A percentile compares a stretch with the other conserved stretches of the same genome.
These are phyloP conservation scores for Gomphus sp. DNA, from an alignment of 1,284 basidiomycete species.

Conservation along the genomic window DNA sequence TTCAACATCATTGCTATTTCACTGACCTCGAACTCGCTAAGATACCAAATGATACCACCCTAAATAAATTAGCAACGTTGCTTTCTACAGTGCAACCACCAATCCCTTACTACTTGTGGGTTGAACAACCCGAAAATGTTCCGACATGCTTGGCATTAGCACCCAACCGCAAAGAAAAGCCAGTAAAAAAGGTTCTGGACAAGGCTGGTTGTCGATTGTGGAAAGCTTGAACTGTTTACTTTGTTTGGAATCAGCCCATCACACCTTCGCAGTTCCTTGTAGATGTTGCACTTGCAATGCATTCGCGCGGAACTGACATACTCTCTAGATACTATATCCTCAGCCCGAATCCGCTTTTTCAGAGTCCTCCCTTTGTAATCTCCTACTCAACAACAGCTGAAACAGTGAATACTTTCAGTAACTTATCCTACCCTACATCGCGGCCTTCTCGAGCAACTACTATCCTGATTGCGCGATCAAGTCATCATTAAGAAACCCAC, in stretches of 20 bases:
- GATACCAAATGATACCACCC: constrained; percentile 26
- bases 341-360: too few species aligned
- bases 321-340: too few species aligned
- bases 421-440: too few species aligned
- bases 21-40: constrained; percentile 13
- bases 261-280: too few species aligned
- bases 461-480: too few species aligned
- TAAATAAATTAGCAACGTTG: constrained; percentile 26
- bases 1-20: not conserved
- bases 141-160: constrained; percentile 45
- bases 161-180: constrained; percentile 34
- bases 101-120: constrained; percentile 38
- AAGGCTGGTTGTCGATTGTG: constrained; percentile 28
- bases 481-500: too few species aligned
- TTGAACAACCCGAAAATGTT: constrained; percentile 43
- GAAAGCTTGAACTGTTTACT: constrained; percentile 11
- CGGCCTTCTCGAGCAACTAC: too few species aligned
- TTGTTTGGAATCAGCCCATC: too few species aligned
- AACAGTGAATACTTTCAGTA: too few species aligned
- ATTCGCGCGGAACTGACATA: too few species aligned
- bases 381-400: too few species aligned
- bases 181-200: constrained; percentile 32
- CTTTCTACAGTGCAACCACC: constrained; percentile 22
- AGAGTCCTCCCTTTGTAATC: too few species aligned
- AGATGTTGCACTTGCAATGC: not conserved